Conservation (phyloP, 345 rosid species). For the Moringa oleifera region DNA sequence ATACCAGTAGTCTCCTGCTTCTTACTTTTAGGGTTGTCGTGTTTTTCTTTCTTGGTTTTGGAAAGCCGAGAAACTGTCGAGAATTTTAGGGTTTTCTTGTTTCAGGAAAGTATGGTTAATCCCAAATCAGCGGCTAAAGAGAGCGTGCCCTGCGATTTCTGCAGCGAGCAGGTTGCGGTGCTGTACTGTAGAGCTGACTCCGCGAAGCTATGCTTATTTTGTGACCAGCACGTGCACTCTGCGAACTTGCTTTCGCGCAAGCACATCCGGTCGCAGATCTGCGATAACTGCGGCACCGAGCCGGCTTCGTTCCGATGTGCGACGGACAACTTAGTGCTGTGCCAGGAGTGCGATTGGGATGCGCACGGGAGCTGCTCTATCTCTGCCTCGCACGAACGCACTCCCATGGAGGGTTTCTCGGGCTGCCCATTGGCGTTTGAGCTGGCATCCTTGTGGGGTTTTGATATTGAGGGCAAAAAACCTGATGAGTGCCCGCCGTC, state of each 20-base stretch:
- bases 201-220: constrained; percentile 80
- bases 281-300: constrained; percentile 61
- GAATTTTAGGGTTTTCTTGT: not conserved
- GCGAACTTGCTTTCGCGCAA: constrained; percentile 74
- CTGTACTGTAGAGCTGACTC: constrained; percentile 83
- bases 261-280: constrained; percentile 93
- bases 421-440: constrained; percentile 64
- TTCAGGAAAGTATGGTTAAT: constrained; percentile 25
- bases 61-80: no score
- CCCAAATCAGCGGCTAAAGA: constrained; percentile 21
- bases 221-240: constrained; percentile 91
- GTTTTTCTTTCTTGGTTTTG: no score
- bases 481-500: constrained; percentile 5
- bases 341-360: constrained; percentile 72
- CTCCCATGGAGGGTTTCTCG: constrained; percentile 54
- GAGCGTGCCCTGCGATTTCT: constrained; percentile 64
- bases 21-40: not conserved
- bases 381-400: constrained; percentile 60
- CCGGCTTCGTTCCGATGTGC: constrained; percentile 59
- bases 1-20: not conserved
- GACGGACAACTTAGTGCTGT: constrained; percentile 54
- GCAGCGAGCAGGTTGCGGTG: constrained; percentile 60
- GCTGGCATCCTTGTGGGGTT: constrained; percentile 56
- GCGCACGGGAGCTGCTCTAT: constrained; percentile 64
- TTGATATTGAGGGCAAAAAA: constrained; percentile 40